Percentiles rank a stretch among this genome's conserved stretches.
Conservation (phyloP, 2,329 filamentous ascomycete species). For the Cylindrodendrum hubeiense region DNA sequence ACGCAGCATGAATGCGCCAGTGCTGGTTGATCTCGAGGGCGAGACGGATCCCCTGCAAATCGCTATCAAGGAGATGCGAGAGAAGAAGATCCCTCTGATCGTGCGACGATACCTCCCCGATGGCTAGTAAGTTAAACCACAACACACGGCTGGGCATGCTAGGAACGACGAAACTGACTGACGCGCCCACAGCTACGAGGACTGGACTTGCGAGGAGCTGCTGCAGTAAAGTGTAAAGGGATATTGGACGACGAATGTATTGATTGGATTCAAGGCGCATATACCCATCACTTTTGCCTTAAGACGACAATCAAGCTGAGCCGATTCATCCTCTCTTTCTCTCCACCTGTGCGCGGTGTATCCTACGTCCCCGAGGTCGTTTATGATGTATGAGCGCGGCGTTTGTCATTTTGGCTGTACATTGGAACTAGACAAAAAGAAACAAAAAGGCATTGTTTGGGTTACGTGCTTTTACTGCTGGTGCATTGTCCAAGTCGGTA, state of each 20-base stretch:
- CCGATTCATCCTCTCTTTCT: constrained; percentile 27
- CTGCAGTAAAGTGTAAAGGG: constrained; percentile 64
- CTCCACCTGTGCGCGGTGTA: constrained; percentile 31
- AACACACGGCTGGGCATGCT: neutral
- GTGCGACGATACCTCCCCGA: constrained; percentile 96
- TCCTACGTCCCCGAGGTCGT: constrained; percentile 33
- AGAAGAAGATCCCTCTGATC: constrained; percentile 98
- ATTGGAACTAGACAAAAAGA: constrained; percentile 47
- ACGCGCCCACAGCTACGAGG: constrained; percentile 81
- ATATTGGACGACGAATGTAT: constrained; percentile 24
- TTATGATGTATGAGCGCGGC: constrained; percentile 53
- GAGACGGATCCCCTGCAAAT: constrained; percentile 98
- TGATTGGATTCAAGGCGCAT: constrained; percentile 40
- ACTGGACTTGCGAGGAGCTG: constrained; percentile 98
- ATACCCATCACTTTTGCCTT: constrained; percentile 42
- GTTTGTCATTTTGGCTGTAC: constrained; percentile 48
- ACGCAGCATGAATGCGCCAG: constrained; percentile 92
- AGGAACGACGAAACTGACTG: constrained; percentile 11
- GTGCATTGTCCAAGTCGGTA: constrained; percentile 27
- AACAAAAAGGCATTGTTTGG: constrained; percentile 36
- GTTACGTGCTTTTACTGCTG: constrained; percentile 34
- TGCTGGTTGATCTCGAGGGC: constrained; percentile 95
- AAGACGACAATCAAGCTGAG: constrained; percentile 41
- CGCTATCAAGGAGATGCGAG: constrained; percentile 94
- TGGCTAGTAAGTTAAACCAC: constrained; percentile 78